Percentiles rank a stretch among this genome's conserved stretches.
These are phyloP conservation scores for Fomitopsis palustris DNA, from an alignment of 1,284 basidiomycete genomes.

Conservation along the genomic window DNA sequence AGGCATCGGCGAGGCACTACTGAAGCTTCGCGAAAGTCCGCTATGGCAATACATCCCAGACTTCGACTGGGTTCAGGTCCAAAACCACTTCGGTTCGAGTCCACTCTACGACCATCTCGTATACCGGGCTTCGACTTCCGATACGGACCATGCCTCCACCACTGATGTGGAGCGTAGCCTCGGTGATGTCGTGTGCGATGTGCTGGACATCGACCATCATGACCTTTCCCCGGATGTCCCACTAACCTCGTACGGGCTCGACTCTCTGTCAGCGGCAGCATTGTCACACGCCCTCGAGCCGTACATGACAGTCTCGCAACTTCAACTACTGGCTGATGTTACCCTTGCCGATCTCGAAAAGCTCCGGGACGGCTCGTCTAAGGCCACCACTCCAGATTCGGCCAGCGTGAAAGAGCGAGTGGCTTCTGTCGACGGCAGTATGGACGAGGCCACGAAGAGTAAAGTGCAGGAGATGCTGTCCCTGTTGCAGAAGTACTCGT, in stretches of 20 bases:
- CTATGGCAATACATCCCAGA: constrained; percentile 30
- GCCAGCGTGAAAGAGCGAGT: constrained; percentile 14
- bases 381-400: constrained; percentile 5
- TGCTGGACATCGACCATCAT: constrained; percentile 28
- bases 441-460: constrained; percentile 10
- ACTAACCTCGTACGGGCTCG: constrained; percentile 38
- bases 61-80: constrained; percentile 27
- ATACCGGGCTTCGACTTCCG: not conserved
- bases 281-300: constrained; percentile 31
- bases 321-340: constrained; percentile 35
- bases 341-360: constrained; percentile 15
- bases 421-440: constrained; percentile 24
- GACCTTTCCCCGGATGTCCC: constrained; percentile 36
- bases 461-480: constrained; percentile 24
- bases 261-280: constrained; percentile 36
- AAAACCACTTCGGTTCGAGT: constrained; percentile 19
- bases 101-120: constrained; percentile 24
- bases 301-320: constrained; percentile 29
- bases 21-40: constrained; percentile 16
- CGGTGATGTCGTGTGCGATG: constrained; percentile 15
- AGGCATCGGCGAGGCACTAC: constrained; percentile 27
- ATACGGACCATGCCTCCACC: not conserved
- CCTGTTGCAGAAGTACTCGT: constrained; percentile 29
- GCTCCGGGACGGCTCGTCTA: not conserved
- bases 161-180: not conserved